Base-by-base conservation (phyloP, 257 asterid genomes). In the Rhazya stricta region DNA sequence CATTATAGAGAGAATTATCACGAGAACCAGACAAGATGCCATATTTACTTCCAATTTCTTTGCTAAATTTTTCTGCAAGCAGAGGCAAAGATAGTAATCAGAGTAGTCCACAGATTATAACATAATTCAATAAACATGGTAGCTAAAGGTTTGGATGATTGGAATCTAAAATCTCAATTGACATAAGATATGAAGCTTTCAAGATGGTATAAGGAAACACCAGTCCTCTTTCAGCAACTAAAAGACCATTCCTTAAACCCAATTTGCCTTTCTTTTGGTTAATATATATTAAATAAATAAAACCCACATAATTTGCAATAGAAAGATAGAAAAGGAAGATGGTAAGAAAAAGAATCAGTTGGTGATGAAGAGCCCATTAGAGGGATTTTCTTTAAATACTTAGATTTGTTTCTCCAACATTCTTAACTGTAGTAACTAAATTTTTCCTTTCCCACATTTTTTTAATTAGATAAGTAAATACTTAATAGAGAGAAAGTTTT, bases 1-100 rank as follows among this genome's bases (percentile, higher is more conserved):
- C 98, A 82, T 83, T 94, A 86, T 92, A 94, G 56, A 94, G 91
- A 73, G 99, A 86, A 86, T 92, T 94, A 74, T 94, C 99, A 53
- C 96, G 99, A 79, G 97, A 89, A 77, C 88, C 97, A 68, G 96
- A 71, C 80, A 84, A 81, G 75, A 94, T 94, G 46, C 98, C 99
- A 78, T 86, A 88, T 81, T 88, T 81, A 77, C 97, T 92, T 77
- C 99, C 97, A 62, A 94, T 86, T 77, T 85, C 91, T 74, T 89
- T 82, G 23, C 82, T 81, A 81, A 94, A 92, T 76, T 85, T 80
- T 81, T 86, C 98, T 94, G 97, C 85, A 82, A 53, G 41, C 78
- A 83, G 32, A 75, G 72, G 60, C 60, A 79, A 79, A 67, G n/a
- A 61, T 32, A 3, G 12, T 43, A 27, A 69, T 67, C 12, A n/a